A percentile compares a stretch with the other conserved stretches of the same genome.
These are phyloP conservation scores for Eucalyptus curtisii DNA, from an alignment of 345 rosid genomes.

Conservation along the genomic window DNA sequence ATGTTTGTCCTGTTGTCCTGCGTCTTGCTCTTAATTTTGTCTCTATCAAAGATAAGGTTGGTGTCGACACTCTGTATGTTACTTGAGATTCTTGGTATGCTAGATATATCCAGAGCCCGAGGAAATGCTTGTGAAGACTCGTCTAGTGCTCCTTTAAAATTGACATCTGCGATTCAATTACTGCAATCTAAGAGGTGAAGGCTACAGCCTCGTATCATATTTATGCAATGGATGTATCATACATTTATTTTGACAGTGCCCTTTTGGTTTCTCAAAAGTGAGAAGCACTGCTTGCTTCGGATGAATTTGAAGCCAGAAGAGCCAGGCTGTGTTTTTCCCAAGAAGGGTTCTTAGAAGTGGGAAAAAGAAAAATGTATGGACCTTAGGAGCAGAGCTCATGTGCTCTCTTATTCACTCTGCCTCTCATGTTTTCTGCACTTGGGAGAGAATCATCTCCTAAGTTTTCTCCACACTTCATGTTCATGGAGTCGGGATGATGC, in stretches of 20 bases:
- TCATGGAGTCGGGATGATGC: background rate
- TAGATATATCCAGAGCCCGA: background rate
- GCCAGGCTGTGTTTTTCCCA: background rate
- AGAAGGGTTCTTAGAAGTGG: background rate
- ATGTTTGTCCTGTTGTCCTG: background rate
- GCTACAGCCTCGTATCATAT: rapidly evolving
- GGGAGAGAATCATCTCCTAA: too few relatives aligned
- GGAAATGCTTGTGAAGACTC: background rate
- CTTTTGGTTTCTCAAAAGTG: background rate
- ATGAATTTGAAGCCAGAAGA: background rate
- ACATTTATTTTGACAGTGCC: background rate
- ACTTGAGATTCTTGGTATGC: background rate
- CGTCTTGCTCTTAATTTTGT: background rate
- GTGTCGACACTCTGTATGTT: background rate
- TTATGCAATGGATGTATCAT: background rate
- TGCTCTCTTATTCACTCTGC: background rate
- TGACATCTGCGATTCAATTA: background rate
- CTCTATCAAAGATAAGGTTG: background rate
- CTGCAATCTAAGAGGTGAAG: background rate
- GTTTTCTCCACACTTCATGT: too few relatives aligned
- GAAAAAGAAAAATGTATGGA: background rate
- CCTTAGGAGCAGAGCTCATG: background rate
- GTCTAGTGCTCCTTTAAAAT: background rate
- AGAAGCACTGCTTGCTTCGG: background rate
- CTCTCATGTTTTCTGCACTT: too few relatives aligned